Percentiles rank a stretch among this genome's conserved stretches.
phyloP scores from a whole-genome alignment of 2,329 filamentous ascomycete species.

The Cryphonectria nitschkei region DNA sequence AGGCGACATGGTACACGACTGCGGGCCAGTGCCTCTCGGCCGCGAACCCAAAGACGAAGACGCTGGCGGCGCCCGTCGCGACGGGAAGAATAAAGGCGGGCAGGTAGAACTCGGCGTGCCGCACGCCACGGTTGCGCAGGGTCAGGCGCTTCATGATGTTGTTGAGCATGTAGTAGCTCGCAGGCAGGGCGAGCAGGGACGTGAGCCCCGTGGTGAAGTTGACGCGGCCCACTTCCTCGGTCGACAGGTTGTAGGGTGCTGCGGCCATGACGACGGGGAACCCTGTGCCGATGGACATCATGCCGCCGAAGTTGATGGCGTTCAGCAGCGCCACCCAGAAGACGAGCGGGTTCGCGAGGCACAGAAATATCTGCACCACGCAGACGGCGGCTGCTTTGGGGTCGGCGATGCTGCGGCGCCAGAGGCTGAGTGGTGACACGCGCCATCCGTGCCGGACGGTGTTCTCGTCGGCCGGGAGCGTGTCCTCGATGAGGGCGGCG shows the following conservation, averaged over 20 bases:
- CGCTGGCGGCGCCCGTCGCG: slow-evolving; percentile 29
- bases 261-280: slow-evolving; percentile 30
- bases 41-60: slow-evolving; percentile 31
- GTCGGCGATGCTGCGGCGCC: slow-evolving; percentile 23
- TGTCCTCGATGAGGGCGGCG: slow-evolving; percentile 22
- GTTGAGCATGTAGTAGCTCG: slow-evolving; percentile 27
- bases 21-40: slow-evolving; percentile 23
- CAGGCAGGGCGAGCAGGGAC: slow-evolving; percentile 30
- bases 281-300: slow-evolving; percentile 33
- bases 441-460: slow-evolving; percentile 20
- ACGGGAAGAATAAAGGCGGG: slow-evolving; percentile 33
- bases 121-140: slow-evolving; percentile 33
- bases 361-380: slow-evolving; percentile 34
- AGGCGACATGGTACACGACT: slow-evolving; percentile 27
- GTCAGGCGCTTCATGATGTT: slow-evolving; percentile 33
- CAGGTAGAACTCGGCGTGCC: slow-evolving; percentile 36
- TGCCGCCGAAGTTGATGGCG: slow-evolving; percentile 33
- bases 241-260: slow-evolving; percentile 30
- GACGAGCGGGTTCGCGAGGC: slow-evolving; percentile 35
- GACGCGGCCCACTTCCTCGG: slow-evolving; percentile 17
- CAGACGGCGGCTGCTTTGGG: slow-evolving; percentile 29
- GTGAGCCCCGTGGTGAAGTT: slow-evolving; percentile 30
- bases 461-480: slow-evolving; percentile 11
- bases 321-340: slow-evolving; percentile 36
- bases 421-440: slow-evolving; percentile 17